Conservation (phyloP, 2,329 filamentous ascomycete genomes). For the Neodidymelliopsis sp. region DNA sequence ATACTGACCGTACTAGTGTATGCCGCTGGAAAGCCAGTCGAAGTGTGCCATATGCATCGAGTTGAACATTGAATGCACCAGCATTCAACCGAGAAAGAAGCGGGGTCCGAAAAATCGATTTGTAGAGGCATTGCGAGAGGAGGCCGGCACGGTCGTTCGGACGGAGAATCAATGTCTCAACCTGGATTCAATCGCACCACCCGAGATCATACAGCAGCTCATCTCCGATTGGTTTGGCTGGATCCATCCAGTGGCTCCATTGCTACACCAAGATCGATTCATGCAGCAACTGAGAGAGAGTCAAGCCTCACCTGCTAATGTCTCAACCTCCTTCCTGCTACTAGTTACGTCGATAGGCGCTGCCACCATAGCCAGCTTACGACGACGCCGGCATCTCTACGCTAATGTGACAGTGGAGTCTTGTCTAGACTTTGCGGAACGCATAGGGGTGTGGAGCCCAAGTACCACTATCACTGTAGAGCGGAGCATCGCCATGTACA, state of each 20-base stretch:
- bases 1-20: slow-evolving; percentile 20
- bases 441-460: slow-evolving; percentile 20
- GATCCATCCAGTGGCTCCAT: slow-evolving; percentile 31
- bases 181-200: slow-evolving; percentile 20
- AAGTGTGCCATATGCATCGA: slow-evolving; percentile 24
- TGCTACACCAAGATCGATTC: slow-evolving; percentile 21
- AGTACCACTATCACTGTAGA: slow-evolving; percentile 22
- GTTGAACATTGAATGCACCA: slow-evolving; percentile 25
- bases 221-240: slow-evolving; percentile 30
- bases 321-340: slow-evolving; percentile 14
- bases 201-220: slow-evolving; percentile 15
- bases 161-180: background rate
- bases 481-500: slow-evolving; percentile 25
- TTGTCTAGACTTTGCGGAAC: slow-evolving; percentile 25
- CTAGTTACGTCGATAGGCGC: slow-evolving; percentile 27
- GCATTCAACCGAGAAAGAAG: slow-evolving; percentile 24
- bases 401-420: slow-evolving; percentile 20
- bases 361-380: slow-evolving; percentile 27
- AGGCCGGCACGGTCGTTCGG: slow-evolving; percentile 6
- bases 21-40: background rate
- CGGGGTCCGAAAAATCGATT: slow-evolving; percentile 31
- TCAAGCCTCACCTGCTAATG: background rate
- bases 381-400: slow-evolving; percentile 24
- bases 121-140: slow-evolving; percentile 15
- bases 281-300: slow-evolving; percentile 5